Evolutionary conservation across 2,329 filamentous ascomycete species (phyloP).

Genomic region (Fusarium hainanense): DNA sequence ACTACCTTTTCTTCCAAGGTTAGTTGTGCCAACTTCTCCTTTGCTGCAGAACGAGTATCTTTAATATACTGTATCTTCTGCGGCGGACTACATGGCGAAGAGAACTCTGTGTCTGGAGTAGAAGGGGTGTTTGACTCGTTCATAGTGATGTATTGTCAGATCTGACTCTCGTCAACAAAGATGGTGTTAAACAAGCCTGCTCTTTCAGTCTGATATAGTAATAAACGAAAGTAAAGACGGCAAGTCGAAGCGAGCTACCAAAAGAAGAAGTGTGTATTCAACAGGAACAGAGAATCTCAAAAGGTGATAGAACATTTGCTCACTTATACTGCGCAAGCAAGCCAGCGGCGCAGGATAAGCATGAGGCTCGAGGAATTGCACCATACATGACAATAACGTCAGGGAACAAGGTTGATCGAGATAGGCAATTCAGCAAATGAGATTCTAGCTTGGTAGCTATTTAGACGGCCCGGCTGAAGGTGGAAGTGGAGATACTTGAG

Average conservation of each 20-base stretch:
- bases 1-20: conserved; percentile 68
- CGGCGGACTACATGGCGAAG: conserved; percentile 58
- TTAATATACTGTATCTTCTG: conserved; percentile 51
- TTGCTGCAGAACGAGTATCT: conserved; percentile 56
- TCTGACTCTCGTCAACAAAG: no score
- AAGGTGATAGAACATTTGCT: conserved; percentile 1
- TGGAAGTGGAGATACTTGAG: conserved; percentile 7
- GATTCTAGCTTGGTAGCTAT: not conserved
- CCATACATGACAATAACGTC: not conserved
- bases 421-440: conserved; percentile 15
- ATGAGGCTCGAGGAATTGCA: conserved; percentile 6
- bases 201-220: conserved; percentile 1
- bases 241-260: conserved; percentile 16
- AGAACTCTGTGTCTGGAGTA: conserved; percentile 64
- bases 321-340: conserved; percentile 21
- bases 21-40: conserved; percentile 63
- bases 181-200: no score
- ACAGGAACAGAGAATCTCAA: not conserved
- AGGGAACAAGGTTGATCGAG: conserved; percentile 34
- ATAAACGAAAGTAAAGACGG: not conserved
- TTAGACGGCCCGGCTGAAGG: conserved; percentile 25
- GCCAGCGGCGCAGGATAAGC: conserved; percentile 1
- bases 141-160: conserved; percentile 14
- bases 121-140: conserved; percentile 47
- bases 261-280: conserved; percentile 1